phyloP scores from a whole-genome alignment of 495 filamentous ascomycete genomes.

The Lepidopterella palustris region DNA sequence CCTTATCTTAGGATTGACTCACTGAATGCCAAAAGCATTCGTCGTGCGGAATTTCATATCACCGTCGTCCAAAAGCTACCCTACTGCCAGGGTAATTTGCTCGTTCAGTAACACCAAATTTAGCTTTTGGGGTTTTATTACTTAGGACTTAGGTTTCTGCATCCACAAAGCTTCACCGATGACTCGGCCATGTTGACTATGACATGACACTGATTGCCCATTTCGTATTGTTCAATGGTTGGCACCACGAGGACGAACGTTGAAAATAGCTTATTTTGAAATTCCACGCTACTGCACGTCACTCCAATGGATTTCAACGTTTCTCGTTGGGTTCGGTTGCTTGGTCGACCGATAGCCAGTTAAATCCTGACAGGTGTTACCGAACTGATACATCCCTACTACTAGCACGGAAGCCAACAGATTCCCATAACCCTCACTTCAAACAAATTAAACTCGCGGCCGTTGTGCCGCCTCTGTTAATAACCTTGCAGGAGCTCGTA shows the following conservation, averaged over 20 bases:
- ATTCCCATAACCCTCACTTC: not conserved
- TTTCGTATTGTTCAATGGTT: not conserved
- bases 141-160: too few species aligned
- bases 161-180: too few species aligned
- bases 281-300: not conserved
- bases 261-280: not conserved
- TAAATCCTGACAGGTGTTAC: not conserved
- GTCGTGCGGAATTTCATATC: too few species aligned
- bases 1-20: too few species aligned
- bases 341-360: not conserved
- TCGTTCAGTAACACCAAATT: not conserved
- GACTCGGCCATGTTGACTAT: too few species aligned
- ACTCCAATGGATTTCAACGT: not conserved
- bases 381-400: not conserved
- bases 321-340: not conserved
- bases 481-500: not conserved
- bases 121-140: too few species aligned
- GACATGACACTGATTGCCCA: too few species aligned
- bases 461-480: not conserved
- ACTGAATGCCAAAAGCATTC: too few species aligned
- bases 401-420: not conserved
- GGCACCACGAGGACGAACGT: slow-evolving; percentile 1
- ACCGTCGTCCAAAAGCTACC: too few species aligned
- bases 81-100: too few species aligned
- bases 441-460: not conserved